These are phyloP conservation scores for Arachnomyces sp. DNA, from an alignment of 2,329 filamentous ascomycete genomes.

Conservation along the genomic window DNA sequence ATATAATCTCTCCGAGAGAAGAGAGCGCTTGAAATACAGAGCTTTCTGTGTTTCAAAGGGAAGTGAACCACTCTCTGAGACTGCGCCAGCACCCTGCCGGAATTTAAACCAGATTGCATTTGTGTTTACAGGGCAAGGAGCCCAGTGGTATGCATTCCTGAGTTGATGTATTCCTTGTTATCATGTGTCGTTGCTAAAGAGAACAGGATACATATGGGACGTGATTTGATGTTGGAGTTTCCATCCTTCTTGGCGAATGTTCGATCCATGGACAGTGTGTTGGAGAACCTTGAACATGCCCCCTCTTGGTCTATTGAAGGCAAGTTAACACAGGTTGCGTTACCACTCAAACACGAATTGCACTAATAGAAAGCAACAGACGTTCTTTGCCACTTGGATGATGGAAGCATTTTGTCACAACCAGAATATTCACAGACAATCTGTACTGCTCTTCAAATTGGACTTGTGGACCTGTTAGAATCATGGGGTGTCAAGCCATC, in stretches of 20 bases:
- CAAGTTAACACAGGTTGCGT: neutral
- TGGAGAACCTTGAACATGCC: neutral
- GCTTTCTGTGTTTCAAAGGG: too few relatives aligned
- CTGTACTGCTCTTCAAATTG: slow-evolving; percentile 17
- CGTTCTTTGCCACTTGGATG: too few relatives aligned
- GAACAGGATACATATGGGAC: too few relatives aligned
- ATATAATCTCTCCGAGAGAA: too few relatives aligned
- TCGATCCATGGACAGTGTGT: slow-evolving; percentile 9
- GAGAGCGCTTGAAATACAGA: too few relatives aligned
- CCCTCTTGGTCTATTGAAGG: slow-evolving; percentile 5
- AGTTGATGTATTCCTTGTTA: slow-evolving; percentile 8
- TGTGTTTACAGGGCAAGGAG: slow-evolving; percentile 12
- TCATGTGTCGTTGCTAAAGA: too few relatives aligned
- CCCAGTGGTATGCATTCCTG: slow-evolving; percentile 9
- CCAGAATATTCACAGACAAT: slow-evolving; percentile 7
- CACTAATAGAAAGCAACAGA: too few relatives aligned
- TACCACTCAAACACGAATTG: neutral
- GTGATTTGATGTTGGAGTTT: slow-evolving; percentile 12
- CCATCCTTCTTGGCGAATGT: slow-evolving; percentile 14
- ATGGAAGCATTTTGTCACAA: too few relatives aligned
- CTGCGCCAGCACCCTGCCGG: too few relatives aligned
- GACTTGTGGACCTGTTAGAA: slow-evolving; percentile 9
- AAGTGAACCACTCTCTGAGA: too few relatives aligned
- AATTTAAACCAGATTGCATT: too few relatives aligned
- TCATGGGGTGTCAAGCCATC: slow-evolving; percentile 10